Evolutionary conservation across 495 filamentous ascomycete genomes (phyloP).

Genomic region (Penicillium ochrochloron): DNA sequence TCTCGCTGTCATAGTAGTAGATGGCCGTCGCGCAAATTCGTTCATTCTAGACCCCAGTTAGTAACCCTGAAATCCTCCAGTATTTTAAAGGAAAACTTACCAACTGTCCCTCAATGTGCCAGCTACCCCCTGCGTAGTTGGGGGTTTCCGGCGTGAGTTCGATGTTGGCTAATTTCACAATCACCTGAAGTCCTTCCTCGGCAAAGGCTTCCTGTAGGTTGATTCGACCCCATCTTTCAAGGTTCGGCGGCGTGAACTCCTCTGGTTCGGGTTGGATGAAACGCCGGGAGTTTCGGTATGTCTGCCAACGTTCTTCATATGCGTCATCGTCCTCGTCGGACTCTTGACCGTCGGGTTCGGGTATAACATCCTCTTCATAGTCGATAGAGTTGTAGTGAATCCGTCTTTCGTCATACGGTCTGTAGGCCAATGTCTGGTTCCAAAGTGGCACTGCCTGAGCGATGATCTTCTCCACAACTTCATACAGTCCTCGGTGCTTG

Average conservation of each 20-base stretch:
- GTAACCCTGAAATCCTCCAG: background rate
- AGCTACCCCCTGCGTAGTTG: slow-evolving; percentile 50
- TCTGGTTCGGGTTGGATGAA: slow-evolving; percentile 44
- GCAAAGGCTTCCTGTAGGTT: slow-evolving; percentile 35
- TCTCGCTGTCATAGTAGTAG: slow-evolving; percentile 66
- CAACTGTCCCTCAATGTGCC: slow-evolving; percentile 62
- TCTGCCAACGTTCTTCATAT: background rate
- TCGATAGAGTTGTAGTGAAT: background rate
- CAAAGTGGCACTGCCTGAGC: slow-evolving; percentile 56
- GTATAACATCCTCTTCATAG: slow-evolving; percentile 16
- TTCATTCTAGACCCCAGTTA: slow-evolving; percentile 46
- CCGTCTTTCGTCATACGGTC: background rate
- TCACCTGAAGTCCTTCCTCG: slow-evolving; percentile 58
- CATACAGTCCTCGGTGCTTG: slow-evolving; percentile 52
- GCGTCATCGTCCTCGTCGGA: slow-evolving; percentile 7
- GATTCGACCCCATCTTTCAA: slow-evolving; percentile 11
- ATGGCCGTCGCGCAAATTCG: slow-evolving; percentile 62
- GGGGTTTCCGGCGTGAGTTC: slow-evolving; percentile 62
- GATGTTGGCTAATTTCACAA: slow-evolving; percentile 68
- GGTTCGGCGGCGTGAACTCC: slow-evolving; percentile 29
- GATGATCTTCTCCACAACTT: slow-evolving; percentile 55
- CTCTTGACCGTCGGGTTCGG: background rate
- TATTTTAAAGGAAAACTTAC: slow-evolving; percentile 23
- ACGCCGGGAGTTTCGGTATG: background rate
- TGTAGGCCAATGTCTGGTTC: slow-evolving; percentile 38